Evolutionary conservation across 805 yeast genomes (phyloP), one percentile per base, ranked within the genome.

Genomic region (Lipomyces starkeyi): DNA sequence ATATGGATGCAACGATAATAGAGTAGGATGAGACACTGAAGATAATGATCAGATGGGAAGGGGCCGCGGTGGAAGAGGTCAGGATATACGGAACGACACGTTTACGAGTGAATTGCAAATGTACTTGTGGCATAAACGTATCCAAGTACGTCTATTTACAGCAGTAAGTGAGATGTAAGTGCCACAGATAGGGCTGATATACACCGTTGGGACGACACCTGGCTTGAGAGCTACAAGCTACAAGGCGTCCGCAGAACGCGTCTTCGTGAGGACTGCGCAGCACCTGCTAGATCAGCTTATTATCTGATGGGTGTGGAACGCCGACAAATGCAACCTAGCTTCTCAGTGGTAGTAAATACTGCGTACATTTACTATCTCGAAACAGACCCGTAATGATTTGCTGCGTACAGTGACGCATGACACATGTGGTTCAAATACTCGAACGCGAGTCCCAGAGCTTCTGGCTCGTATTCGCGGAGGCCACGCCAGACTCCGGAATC

Each of bases 11-110:
- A 53, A 43, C 14, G 17, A 32, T 25, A 37, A n/a, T 40, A 22
- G 17, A 59, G 29, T 58, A 5, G 35, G 17, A 13, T 59, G 40
- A 32, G 60, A 13, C 29, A 59, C n/a, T 59, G 29, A 27, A 8
- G 63, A 17, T n/a, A 14, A 60, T 25, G 47, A 7, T 9, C 6
- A 32, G 22, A 53, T 3, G n/a, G 55, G 25, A 61, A 37, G 32
- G 63, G 52, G 29, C 25, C 8, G 29, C 20, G 64, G 52, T 17
- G 20, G 2, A 37, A 43, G 49, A 17, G 11, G 49, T 17, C 49
- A n/a, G 11, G 22, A 5, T n/a, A 43, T 43, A 6, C 9, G 14
- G 17, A 37, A 37, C 40, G 14, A 43, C 49, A 43, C 1, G 17
- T 37, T 37, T 13, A 37, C 43, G 6, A 37, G 43, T 37, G 43